Evolutionary conservation across 352 stramenopile genomes (phyloP).

Genomic region (Phytophthora vignae): DNA sequence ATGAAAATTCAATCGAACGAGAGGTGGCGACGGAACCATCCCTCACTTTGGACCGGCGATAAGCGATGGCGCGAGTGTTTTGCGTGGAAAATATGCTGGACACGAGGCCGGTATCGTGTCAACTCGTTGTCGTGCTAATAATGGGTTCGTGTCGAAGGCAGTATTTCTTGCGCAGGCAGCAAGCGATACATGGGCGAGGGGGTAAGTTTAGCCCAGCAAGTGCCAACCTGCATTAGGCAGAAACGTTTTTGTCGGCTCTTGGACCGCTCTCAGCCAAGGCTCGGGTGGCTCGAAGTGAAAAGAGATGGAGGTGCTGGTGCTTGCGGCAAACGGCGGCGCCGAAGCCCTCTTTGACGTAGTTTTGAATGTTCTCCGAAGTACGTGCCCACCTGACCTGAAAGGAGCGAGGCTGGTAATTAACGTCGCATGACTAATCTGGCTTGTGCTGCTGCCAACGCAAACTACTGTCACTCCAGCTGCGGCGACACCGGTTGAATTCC

Average conservation of each 20-base stretch:
- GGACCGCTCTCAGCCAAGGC: background rate
- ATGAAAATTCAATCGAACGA: slow-evolving; percentile 24
- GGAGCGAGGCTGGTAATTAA: background rate
- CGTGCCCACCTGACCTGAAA: slow-evolving; percentile 1
- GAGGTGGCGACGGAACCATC: slow-evolving; percentile 27
- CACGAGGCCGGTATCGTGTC: slow-evolving; percentile 7
- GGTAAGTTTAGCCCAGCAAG: slow-evolving; percentile 26
- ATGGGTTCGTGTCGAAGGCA: background rate
- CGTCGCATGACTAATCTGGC: slow-evolving; percentile 7
- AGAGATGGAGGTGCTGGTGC: slow-evolving; percentile 48
- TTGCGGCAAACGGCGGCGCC: slow-evolving; percentile 32
- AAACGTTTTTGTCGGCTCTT: slow-evolving; percentile 11
- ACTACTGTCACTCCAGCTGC: slow-evolving; percentile 24
- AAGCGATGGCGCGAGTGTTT: slow-evolving; percentile 1
- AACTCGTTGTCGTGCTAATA: slow-evolving; percentile 6
- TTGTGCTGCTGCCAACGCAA: slow-evolving; percentile 4
- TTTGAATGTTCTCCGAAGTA: slow-evolving; percentile 40
- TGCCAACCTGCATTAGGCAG: slow-evolving; percentile 7
- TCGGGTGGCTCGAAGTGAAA: background rate
- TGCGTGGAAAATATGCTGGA: slow-evolving; percentile 16
- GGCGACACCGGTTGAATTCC: slow-evolving; percentile 32
- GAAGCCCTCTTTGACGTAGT: slow-evolving; percentile 34
- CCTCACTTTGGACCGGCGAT: slow-evolving; percentile 13
- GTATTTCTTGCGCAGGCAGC: slow-evolving; percentile 1
- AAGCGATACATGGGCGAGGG: background rate